Base-by-base conservation (phyloP, 176 grass and related monocot species). In the Zizania latifolia region DNA sequence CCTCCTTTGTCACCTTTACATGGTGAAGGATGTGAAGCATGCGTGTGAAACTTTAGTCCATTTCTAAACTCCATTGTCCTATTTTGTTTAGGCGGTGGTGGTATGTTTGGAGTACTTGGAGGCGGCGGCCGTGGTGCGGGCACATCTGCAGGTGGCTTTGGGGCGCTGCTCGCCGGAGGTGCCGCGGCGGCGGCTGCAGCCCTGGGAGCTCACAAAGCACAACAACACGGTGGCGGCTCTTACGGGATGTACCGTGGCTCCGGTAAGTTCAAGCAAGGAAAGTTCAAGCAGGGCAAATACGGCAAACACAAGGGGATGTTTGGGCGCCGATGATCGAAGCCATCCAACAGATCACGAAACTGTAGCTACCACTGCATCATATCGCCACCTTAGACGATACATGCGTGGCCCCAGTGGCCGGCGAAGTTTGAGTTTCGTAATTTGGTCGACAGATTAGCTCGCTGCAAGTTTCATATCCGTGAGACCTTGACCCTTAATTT, bases 281-380 rank as follows among this genome's bases (percentile, higher is more conserved):
- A 87, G 71, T 93, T 90, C 51, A 86, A 92, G 78, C 81, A 83
- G 13, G 84, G 90, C 16, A 87, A 87, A 77, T 88, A 71, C 27
- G 86, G 81, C 70, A 86, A 80, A 62, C 63, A 74, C 54, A 79
- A 79, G 59, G 83, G 83, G 35, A 87, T 77, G 85, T 82, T 66
- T 31, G 79, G 85, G 4, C 66, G 85, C 58, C 82, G 72, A 31
- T 82, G 85, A n/a, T n/a, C n/a, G n/a, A n/a, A n/a, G n/a, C n/a
- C n/a, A n/a, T n/a, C n/a, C n/a, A n/a, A n/a, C n/a, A n/a, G n/a
- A n/a, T n/a, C n/a, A n/a, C n/a, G n/a, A n/a, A n/a, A n/a, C n/a
- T n/a, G n/a, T n/a, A n/a, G n/a, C n/a, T n/a, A n/a, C n/a, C n/a
- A n/a, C n/a, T n/a, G n/a, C n/a, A n/a, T n/a, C n/a, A n/a, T n/a